phyloP scores from a whole-genome alignment of 805 yeast genomes.

The Ogataea philodendri region DNA sequence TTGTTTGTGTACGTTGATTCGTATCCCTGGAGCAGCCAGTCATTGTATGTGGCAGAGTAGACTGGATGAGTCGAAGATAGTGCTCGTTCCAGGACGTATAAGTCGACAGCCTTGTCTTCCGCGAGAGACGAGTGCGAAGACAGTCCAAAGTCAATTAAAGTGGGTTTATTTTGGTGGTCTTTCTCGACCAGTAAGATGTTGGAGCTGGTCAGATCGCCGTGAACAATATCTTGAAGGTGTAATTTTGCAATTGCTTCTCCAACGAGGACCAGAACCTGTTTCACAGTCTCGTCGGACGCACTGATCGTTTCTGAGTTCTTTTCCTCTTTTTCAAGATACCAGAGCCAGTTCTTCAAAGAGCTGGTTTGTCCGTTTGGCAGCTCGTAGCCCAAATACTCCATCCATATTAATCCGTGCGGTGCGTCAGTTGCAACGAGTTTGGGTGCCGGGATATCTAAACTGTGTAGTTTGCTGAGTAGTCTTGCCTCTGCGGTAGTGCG shows the following conservation, averaged over 20 bases:
- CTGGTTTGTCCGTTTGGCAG: conserved; percentile 53
- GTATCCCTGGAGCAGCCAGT: conserved; percentile 76
- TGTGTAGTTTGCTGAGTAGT: conserved; percentile 55
- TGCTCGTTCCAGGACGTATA: conserved; percentile 92
- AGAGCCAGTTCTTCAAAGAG: conserved; percentile 69
- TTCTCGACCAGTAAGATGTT: conserved; percentile 58
- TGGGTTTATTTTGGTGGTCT: conserved; percentile 40
- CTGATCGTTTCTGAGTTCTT: conserved; percentile 19
- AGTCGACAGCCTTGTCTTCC: conserved; percentile 96
- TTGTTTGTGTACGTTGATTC: conserved; percentile 36
- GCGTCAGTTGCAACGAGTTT: conserved; percentile 72
- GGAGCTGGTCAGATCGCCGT: conserved; percentile 93
- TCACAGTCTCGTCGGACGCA: conserved; percentile 37
- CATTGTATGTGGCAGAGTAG: conserved; percentile 58
- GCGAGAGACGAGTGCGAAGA: conserved; percentile 70
- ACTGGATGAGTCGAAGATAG: conserved; percentile 86
- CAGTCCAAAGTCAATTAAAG: conserved; percentile 87
- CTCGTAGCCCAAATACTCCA: conserved; percentile 69
- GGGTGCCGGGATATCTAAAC: conserved; percentile 68
- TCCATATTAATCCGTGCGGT: conserved; percentile 78
- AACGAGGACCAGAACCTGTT: conserved; percentile 47
- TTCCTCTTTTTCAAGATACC: conserved; percentile 50
- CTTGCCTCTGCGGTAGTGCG: conserved; percentile 86
- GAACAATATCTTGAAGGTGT: conserved; percentile 77
- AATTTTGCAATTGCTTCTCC: conserved; percentile 68